Conservation (phyloP, 2,329 filamentous ascomycete species). For the Claviceps quebecensis region DNA sequence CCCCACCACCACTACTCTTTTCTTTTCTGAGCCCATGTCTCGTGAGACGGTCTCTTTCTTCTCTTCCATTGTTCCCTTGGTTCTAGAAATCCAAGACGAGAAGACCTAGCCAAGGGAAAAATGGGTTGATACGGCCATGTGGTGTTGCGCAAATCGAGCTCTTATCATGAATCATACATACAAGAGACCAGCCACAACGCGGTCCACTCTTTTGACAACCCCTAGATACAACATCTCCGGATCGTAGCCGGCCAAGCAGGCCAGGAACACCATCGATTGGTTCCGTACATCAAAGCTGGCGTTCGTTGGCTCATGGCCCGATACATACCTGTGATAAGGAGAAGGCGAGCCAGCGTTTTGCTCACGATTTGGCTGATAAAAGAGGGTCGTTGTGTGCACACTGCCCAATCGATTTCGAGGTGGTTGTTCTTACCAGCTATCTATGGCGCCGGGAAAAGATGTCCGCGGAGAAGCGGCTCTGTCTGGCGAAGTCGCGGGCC, state of each 20-base stretch:
- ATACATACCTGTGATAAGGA: background rate
- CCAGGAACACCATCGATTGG: background rate
- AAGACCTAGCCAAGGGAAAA: background rate
- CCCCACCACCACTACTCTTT: conserved; percentile 69
- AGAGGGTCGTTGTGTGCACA: background rate
- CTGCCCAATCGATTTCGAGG: conserved; percentile 1
- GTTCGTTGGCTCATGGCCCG: background rate
- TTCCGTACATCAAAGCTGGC: background rate
- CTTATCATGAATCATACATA: background rate
- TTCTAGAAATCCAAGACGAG: background rate
- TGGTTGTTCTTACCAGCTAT: background rate
- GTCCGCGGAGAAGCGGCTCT: conserved; percentile 3
- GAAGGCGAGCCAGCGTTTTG: background rate
- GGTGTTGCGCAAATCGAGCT: background rate
- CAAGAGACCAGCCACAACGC: background rate
- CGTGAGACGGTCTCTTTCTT: background rate
- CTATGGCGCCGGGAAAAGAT: background rate
- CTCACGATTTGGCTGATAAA: background rate
- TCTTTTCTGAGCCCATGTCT: conserved; percentile 18
- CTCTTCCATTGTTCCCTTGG: too few relatives aligned
- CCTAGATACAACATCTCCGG: conserved; percentile 4
- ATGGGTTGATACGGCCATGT: background rate
- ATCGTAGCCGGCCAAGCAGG: background rate
- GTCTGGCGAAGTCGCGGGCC: background rate
- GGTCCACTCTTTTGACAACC: background rate